These are phyloP conservation scores for Phaeotremella skinneri DNA, from an alignment of 768 basidiomycete genomes.

Conservation along the genomic window DNA sequence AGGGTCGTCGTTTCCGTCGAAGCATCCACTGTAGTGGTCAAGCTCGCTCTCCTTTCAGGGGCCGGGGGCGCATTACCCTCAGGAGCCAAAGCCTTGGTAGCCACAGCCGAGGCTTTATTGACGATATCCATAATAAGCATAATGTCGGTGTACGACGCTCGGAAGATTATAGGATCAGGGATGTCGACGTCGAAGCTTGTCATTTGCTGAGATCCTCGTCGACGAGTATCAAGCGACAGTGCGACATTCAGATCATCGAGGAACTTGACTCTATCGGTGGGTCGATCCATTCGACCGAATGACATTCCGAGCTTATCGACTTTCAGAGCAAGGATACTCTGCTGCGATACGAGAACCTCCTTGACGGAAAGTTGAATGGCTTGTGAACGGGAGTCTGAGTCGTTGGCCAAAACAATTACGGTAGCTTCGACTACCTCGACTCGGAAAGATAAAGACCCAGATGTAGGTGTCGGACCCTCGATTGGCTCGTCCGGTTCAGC, in stretches of 20 bases:
- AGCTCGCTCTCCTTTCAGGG: constrained; percentile 14
- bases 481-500: constrained; percentile 22
- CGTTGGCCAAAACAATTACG: constrained; percentile 81
- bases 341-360: constrained; percentile 79
- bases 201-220: constrained; percentile 57
- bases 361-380: constrained; percentile 81
- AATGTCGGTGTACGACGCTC: constrained; percentile 94
- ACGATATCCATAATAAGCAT: constrained; percentile 66
- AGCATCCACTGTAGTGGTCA: constrained; percentile 15
- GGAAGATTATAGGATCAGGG: constrained; percentile 75
- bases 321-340: constrained; percentile 79
- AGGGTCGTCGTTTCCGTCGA: constrained; percentile 37
- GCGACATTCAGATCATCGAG: constrained; percentile 89
- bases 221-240: constrained; percentile 78
- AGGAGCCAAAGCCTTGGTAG: constrained; percentile 48
- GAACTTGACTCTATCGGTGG: constrained; percentile 80
- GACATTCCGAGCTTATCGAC: constrained; percentile 89
- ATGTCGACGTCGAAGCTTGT: constrained; percentile 77
- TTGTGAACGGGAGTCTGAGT: constrained; percentile 71
- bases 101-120: constrained; percentile 82
- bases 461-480: constrained; percentile 11
- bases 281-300: constrained; percentile 77
- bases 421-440: constrained; percentile 88
- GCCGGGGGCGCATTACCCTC: constrained; percentile 8
- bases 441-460: constrained; percentile 59